phyloP scores from a whole-genome alignment of 495 filamentous ascomycete genomes.

The Aspergillus mulundensis region DNA sequence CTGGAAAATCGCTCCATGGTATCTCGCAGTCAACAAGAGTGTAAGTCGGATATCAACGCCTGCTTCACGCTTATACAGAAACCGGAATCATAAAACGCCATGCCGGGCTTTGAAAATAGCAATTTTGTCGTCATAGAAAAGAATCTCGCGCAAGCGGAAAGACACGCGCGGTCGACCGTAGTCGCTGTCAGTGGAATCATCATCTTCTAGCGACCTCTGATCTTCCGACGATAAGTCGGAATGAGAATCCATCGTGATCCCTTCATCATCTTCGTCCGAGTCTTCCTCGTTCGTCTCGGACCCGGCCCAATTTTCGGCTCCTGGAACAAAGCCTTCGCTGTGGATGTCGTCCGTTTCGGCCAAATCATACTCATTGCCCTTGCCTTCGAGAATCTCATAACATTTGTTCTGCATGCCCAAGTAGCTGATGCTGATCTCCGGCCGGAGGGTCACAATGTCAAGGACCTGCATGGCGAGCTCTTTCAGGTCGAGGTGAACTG shows the following conservation, averaged over 20 bases:
- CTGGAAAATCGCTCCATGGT: conserved; percentile 8
- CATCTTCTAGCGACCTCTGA: conserved; percentile 42
- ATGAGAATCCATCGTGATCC: conserved; percentile 37
- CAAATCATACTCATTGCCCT: conserved; percentile 38
- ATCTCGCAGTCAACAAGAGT: conserved; percentile 14
- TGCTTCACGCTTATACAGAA: not conserved
- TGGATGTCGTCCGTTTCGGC: conserved; percentile 35
- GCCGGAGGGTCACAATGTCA: conserved; percentile 81
- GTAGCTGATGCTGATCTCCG: conserved; percentile 80
- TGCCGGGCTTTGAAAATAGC: conserved; percentile 78
- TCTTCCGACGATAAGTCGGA: conserved; percentile 34
- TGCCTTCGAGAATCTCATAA: conserved; percentile 79
- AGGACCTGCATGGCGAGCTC: conserved; percentile 82
- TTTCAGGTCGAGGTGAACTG: conserved; percentile 52
- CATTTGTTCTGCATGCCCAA: conserved; percentile 78
- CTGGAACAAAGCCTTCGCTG: conserved; percentile 42
- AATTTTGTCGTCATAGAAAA: conserved; percentile 87
- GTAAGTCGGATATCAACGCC: conserved; percentile 10
- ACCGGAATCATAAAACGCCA: conserved; percentile 53
- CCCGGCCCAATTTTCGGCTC: conserved; percentile 36
- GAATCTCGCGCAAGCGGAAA: conserved; percentile 73
- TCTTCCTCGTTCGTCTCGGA: conserved; percentile 47
- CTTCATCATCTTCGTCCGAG: conserved; percentile 42
- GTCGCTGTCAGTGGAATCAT: conserved; percentile 52
- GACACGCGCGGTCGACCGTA: conserved; percentile 43